phyloP scores from a whole-genome alignment of 192 early-diverging fungal genomes.

The Mortierella hygrophila region DNA sequence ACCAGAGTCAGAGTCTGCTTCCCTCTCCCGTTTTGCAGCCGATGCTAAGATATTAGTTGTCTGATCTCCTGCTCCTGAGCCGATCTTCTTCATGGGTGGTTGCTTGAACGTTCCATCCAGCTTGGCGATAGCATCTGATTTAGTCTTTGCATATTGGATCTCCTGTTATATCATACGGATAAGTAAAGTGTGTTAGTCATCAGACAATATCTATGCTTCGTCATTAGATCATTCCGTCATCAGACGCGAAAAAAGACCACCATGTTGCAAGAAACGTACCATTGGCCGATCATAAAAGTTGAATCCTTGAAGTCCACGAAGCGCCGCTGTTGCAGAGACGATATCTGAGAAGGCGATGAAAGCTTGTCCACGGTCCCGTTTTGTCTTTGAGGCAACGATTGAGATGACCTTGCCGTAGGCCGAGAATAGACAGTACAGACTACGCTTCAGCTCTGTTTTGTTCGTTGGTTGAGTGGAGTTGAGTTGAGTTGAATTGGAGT shows the following conservation, averaged over 20 bases:
- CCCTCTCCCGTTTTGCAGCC: conserved; percentile 43
- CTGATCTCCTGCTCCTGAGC: conserved; percentile 23
- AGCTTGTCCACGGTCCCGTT: conserved; percentile 93
- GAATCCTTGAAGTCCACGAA: conserved; percentile 91
- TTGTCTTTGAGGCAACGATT: conserved; percentile 86
- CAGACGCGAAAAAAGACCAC: background rate
- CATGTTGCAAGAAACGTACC: conserved; percentile 60
- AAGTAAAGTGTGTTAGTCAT: background rate
- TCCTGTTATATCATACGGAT: conserved; percentile 53
- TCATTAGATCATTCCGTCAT: background rate
- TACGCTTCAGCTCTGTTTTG: conserved; percentile 71
- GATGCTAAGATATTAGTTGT: background rate
- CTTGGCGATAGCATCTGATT: conserved; percentile 80
- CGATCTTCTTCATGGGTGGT: conserved; percentile 43
- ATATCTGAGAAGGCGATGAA: conserved; percentile 92
- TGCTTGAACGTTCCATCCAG: conserved; percentile 70
- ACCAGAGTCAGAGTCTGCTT: conserved; percentile 41
- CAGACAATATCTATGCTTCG: background rate
- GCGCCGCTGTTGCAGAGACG: conserved; percentile 85
- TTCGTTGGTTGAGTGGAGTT: background rate
- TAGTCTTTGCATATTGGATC: conserved; percentile 81
- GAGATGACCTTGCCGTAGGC: conserved; percentile 89
- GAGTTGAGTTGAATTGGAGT: background rate
- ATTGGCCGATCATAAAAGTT: conserved; percentile 85
- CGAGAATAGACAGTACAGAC: conserved; percentile 88